These are phyloP conservation scores for Triticum timopheevii DNA, from an alignment of 176 grass and related monocot species.

Conservation along the genomic window DNA sequence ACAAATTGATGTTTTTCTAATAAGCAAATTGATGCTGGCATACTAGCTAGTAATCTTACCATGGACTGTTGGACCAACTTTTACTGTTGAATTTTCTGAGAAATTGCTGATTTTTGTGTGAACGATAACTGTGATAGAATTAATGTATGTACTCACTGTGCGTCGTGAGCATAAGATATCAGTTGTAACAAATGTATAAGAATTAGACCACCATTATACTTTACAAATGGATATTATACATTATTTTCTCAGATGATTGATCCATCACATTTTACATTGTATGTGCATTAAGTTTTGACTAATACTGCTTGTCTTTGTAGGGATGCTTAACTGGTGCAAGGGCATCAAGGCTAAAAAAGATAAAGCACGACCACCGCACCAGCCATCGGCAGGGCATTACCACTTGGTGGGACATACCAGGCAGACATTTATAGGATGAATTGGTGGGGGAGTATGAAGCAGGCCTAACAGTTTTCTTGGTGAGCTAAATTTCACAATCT, in stretches of 20 bases:
- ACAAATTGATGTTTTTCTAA: too few species aligned
- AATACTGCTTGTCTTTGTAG: background rate
- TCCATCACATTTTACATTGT: background rate
- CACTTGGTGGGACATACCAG: background rate
- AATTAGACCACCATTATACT: background rate
- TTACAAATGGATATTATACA: background rate
- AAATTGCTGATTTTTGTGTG: background rate
- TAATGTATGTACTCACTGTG: background rate
- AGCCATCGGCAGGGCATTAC: slow-evolving; percentile 3
- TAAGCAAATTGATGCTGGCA: background rate
- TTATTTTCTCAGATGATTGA: background rate
- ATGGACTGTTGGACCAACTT: background rate
- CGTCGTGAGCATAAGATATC: background rate
- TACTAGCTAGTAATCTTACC: background rate
- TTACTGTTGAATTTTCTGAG: background rate
- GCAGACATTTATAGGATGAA: background rate
- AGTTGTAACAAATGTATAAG: background rate
- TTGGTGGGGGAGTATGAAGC: background rate
- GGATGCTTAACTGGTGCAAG: background rate
- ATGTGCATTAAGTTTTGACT: background rate
- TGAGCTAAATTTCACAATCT: background rate
- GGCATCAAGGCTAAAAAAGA: background rate
- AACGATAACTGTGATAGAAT: background rate
- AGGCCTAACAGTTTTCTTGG: background rate
- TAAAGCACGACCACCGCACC: background rate